Conservation (phyloP, 2,329 filamentous ascomycete species). For the Trichoderma sp. region DNA sequence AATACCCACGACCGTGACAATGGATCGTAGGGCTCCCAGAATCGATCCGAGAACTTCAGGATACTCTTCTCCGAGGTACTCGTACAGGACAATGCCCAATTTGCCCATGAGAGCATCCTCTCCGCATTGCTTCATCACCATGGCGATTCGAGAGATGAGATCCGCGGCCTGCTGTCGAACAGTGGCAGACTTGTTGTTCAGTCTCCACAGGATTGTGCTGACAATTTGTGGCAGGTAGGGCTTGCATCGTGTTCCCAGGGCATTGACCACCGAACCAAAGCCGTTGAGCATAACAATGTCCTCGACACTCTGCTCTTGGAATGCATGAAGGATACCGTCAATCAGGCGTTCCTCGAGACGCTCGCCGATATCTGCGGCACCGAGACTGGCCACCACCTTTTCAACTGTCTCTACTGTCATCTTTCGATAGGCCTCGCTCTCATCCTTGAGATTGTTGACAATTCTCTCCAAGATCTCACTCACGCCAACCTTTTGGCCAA, state of each 20-base stretch:
- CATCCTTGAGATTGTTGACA: constrained; percentile 94
- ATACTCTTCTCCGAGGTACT: constrained; percentile 97
- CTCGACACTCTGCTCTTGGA: constrained; percentile 97
- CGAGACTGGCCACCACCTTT: constrained; percentile 89
- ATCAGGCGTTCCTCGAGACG: constrained; percentile 90
- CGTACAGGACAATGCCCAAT: constrained; percentile 89
- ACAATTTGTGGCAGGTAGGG: constrained; percentile 96
- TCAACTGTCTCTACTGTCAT: constrained; percentile 99
- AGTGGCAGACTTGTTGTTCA: constrained; percentile 97
- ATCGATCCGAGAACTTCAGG: constrained; percentile 97
- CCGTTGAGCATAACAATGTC: constrained; percentile 96
- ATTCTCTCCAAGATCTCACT: constrained; percentile 92
- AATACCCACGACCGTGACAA: constrained; percentile 97
- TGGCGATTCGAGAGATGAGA: constrained; percentile 91
- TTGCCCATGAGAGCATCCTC: constrained; percentile 96
- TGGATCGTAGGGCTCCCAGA: constrained; percentile 87
- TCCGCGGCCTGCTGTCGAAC: constrained; percentile 97
- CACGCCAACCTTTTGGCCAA: constrained; percentile 96
- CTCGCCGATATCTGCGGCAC: constrained; percentile 90
- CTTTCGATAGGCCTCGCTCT: constrained; percentile 96
- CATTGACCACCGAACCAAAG: constrained; percentile 96
- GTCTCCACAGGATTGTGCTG: constrained; percentile 89
- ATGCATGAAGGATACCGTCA: constrained; percentile 91
- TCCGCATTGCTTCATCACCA: constrained; percentile 98
- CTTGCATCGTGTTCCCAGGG: constrained; percentile 89